Evolutionary conservation across 176 grass and related monocot species (phyloP), one percentile per base, ranked within the genome.

Genomic region (Oryza australiensis): DNA sequence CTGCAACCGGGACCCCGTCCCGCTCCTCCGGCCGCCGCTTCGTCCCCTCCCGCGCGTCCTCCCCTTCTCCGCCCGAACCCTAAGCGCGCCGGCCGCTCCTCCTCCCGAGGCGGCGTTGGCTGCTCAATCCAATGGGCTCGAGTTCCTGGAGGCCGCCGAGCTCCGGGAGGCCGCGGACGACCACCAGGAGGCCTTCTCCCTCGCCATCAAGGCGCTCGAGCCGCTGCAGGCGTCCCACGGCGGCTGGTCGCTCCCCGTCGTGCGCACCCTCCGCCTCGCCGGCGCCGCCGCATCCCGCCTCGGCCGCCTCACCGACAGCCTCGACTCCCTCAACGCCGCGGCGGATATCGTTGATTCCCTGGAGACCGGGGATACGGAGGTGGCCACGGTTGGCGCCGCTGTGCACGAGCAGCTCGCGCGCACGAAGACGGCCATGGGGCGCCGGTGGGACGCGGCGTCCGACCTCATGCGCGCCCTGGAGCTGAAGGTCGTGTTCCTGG

Each of bases 201-300:
- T 95, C 70, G 84, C 82, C 65, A 43, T 95, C 46, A 84, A 69
- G 51, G 92, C 87, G 28, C 72, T 95, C 42, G 79, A 45, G 1
- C 78, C 88, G 22, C 88, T 95, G 73, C 79, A 95, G 65, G 86
- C 82, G 57, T 66, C 86, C 41, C 90, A 88, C 23, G 90, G 92
- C 42, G 92, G 92, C 48, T 93, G 92, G 92, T 91, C 90, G 45
- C 43, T 93, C 81, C 74, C 87, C 14, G 85, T 95, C 28, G 90
- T 79, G 33, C 89, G 83, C 79, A 75, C 91, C 23, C 88, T 95
- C 51, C 80, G 82, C 66, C 70, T 95, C 84, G 81, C 90, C 30
- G 92, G 92, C 70, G 66, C 86, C 55, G 81, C 88, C 60, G 66
- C 86, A 34, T 74, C n/a, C 76, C 86, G 88, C 80, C 55, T 86